Conservation (phyloP, 2,329 filamentous ascomycete species). For the Aspergillus unguis region DNA sequence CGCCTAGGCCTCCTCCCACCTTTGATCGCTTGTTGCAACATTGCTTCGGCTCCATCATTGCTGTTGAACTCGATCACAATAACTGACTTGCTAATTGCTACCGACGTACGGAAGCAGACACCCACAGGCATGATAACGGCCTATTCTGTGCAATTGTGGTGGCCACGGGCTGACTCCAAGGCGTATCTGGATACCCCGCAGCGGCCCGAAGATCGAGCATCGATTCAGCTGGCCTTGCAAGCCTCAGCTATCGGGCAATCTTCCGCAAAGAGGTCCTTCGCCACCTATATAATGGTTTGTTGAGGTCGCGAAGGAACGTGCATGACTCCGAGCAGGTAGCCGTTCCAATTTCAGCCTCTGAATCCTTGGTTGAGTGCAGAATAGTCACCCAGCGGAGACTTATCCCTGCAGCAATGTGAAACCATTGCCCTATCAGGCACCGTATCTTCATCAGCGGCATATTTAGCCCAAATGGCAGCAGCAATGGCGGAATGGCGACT, state of each 20-base stretch:
- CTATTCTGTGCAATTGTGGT: no score
- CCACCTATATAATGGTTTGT: conserved; percentile 1
- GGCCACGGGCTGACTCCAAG: conserved; percentile 8
- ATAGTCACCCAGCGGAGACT: conserved; percentile 8
- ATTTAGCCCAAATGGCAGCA: conserved; percentile 10
- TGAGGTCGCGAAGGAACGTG: neutral
- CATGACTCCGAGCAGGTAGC: neutral
- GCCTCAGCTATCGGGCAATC: conserved; percentile 4
- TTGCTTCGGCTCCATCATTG: no score
- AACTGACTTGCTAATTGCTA: no score
- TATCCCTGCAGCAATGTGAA: conserved; percentile 8
- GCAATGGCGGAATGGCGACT: conserved; percentile 11
- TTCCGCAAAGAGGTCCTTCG: neutral
- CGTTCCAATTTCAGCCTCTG: conserved; percentile 8
- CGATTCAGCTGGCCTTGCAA: conserved; percentile 18
- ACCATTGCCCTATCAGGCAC: conserved; percentile 15
- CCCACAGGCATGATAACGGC: no score
- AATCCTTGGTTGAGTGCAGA: conserved; percentile 2
- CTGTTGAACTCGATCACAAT: no score
- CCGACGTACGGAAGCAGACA: no score
- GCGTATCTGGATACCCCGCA: conserved; percentile 16
- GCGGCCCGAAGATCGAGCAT: conserved; percentile 10
- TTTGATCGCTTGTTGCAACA: neutral
- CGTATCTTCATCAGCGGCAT: conserved; percentile 6
- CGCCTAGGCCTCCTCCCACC: neutral